Base-by-base conservation (phyloP, 805 yeast genomes). In the Candida rishiriensis region DNA sequence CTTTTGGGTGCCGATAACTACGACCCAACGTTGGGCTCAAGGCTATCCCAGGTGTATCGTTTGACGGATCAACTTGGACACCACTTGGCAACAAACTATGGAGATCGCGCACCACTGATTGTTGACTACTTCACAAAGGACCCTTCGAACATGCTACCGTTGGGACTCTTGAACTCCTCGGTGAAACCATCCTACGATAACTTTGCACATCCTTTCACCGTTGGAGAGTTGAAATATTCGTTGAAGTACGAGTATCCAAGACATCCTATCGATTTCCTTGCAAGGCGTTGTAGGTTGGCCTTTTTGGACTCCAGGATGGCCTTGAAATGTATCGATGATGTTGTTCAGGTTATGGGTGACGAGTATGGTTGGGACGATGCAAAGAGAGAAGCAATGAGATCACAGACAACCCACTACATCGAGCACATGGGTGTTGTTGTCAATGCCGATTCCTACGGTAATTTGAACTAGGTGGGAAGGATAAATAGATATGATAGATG, bases 221-320 rank as follows among this genome's bases (percentile, higher is more conserved):
- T 89, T 58, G 97, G 93, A 42, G 98, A 90, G 71, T 75, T 91
- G 65, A 75, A 81, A 60, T 91, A 89, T 69, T 83, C 88, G 11
- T 73, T 88, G 55, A 70, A 78, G 49, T 78, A 87, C 67, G 98
- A 90, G 71, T 88, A 88, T 65, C 80, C 88, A 36, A 78, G 95
- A 69, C 85, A 90, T 11, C 95, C 96, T 38, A 70, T 83, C 45
- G 98, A 90, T 66, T 88, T 90, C 73, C 73, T 90, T 53, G 88
- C 95, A 44, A 85, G 97, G 74, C 84, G 98, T 75, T 83, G 91
- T 42, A 81, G 98, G 68, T 80, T 88, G 63, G 96, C 96, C 3
- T 91, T 89, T 72, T 73, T 90, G 62, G 90, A 90, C 68, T 87
- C 93, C 35, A 80, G 80, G 64, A 88, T 85, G 52, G 96, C 97